Percentiles rank a stretch among this genome's conserved stretches.
These are phyloP conservation scores for Macadamia integrifolia DNA, from an alignment of 164 flowering plant species.

Conservation along the genomic window DNA sequence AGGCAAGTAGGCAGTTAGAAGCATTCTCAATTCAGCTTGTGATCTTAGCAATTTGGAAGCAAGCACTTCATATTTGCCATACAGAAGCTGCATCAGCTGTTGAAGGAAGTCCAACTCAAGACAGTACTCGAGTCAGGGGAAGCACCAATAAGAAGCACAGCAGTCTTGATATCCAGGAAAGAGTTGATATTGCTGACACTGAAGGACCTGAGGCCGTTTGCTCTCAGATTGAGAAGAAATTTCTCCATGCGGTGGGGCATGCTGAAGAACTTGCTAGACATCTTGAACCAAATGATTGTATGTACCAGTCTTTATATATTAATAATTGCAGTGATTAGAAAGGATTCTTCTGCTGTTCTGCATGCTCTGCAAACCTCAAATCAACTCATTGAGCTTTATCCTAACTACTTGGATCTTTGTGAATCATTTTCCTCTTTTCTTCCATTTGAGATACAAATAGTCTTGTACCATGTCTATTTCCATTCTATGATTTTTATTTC, in stretches of 20 bases:
- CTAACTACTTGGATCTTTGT: too few relatives aligned
- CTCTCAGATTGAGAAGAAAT: constrained; percentile 64
- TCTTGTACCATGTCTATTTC: not conserved
- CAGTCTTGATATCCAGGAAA: constrained; percentile 34
- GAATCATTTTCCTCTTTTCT: too few relatives aligned
- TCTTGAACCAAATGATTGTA: constrained; percentile 67
- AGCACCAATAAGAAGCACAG: constrained; percentile 29
- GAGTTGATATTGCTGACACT: constrained; percentile 23
- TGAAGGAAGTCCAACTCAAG: constrained; percentile 74
- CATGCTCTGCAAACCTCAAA: too few relatives aligned
- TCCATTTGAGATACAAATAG: not conserved
- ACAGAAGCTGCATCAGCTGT: constrained; percentile 81
- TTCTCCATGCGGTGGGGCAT: constrained; percentile 74
- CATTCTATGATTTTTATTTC: not conserved
- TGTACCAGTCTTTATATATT: constrained; percentile 3
- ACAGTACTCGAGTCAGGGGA: constrained; percentile 32
- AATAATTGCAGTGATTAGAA: not conserved
- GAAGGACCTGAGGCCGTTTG: constrained; percentile 48
- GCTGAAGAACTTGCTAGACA: constrained; percentile 82
- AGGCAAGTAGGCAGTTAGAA: constrained; percentile 58
- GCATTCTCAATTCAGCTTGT: constrained; percentile 97
- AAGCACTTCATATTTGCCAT: constrained; percentile 89
- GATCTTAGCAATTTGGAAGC: constrained; percentile 92
- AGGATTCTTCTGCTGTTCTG: too few relatives aligned
- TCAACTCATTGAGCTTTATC: too few relatives aligned